phyloP scores from a whole-genome alignment of 345 rosid genomes.

The Cardiospermum halicacabum region DNA sequence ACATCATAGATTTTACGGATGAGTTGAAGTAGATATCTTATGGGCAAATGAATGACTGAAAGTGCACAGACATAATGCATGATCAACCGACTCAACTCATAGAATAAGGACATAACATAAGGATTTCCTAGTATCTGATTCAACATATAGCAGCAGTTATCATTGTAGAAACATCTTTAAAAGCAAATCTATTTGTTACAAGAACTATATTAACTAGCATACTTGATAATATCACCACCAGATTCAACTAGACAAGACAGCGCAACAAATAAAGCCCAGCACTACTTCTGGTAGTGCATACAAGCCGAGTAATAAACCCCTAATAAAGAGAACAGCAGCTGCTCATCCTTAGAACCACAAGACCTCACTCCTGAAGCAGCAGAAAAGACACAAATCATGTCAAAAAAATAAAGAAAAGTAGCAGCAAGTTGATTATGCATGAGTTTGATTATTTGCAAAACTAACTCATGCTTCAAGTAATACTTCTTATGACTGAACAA shows the following conservation, averaged over 20 bases:
- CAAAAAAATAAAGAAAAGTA: too few relatives aligned
- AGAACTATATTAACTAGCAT: neutral
- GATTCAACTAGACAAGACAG: neutral
- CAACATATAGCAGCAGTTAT: too few relatives aligned
- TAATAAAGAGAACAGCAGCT: neutral
- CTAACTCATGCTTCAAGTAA: neutral
- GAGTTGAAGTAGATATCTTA: too few relatives aligned
- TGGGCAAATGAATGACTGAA: too few relatives aligned
- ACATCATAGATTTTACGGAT: too few relatives aligned
- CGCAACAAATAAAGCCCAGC: neutral
- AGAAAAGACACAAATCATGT: neutral
- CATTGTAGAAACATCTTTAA: too few relatives aligned
- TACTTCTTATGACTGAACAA: neutral
- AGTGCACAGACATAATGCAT: too few relatives aligned
- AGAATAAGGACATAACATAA: too few relatives aligned
- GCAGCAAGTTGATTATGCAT: neutral
- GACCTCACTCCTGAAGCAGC: neutral
- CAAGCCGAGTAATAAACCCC: neutral
- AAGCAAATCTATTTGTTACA: neutral
- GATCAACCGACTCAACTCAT: too few relatives aligned
- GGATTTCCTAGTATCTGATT: too few relatives aligned
- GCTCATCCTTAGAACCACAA: neutral
- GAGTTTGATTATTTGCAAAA: neutral
- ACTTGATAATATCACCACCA: neutral
- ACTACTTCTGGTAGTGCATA: neutral